Evolutionary conservation across 1,284 basidiomycete genomes (phyloP).

Genomic region (Leccinum fallax): DNA sequence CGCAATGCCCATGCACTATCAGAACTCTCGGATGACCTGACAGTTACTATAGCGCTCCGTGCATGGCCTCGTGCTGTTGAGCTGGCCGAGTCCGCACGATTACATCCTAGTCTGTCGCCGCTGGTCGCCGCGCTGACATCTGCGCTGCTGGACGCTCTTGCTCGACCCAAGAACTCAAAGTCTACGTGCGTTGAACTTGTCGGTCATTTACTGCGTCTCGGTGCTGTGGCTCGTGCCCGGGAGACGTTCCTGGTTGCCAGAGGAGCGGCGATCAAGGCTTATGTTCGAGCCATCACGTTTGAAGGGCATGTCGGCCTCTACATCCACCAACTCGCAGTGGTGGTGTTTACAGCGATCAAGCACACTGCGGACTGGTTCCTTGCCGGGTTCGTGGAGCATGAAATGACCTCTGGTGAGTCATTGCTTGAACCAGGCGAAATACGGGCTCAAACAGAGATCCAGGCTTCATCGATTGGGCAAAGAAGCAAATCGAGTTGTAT

Average conservation of each 20-base stretch:
- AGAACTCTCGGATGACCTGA: constrained; percentile 90
- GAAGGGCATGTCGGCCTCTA: constrained; percentile 89
- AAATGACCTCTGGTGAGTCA: constrained; percentile 81
- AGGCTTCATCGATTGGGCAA: constrained; percentile 97
- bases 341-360: constrained; percentile 88
- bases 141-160: constrained; percentile 75
- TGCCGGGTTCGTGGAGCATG: constrained; percentile 92
- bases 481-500: constrained; percentile 82
- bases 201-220: constrained; percentile 72
- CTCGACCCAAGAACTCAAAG: constrained; percentile 79
- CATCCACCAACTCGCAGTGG: constrained; percentile 78
- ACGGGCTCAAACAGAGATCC: constrained; percentile 8
- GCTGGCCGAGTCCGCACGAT: constrained; percentile 83
- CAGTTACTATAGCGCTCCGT: constrained; percentile 87
- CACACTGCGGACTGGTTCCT: constrained; percentile 99
- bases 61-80: constrained; percentile 87
- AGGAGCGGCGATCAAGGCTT: constrained; percentile 71
- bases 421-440: neutral
- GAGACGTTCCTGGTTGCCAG: constrained; percentile 85
- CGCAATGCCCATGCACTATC: constrained; percentile 83
- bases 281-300: constrained; percentile 85
- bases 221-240: constrained; percentile 62
- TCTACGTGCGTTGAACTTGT: constrained; percentile 74
- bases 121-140: constrained; percentile 73
- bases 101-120: constrained; percentile 62